phyloP scores from a whole-genome alignment of 2,329 filamentous ascomycete genomes.

The Xylaria sp. region DNA sequence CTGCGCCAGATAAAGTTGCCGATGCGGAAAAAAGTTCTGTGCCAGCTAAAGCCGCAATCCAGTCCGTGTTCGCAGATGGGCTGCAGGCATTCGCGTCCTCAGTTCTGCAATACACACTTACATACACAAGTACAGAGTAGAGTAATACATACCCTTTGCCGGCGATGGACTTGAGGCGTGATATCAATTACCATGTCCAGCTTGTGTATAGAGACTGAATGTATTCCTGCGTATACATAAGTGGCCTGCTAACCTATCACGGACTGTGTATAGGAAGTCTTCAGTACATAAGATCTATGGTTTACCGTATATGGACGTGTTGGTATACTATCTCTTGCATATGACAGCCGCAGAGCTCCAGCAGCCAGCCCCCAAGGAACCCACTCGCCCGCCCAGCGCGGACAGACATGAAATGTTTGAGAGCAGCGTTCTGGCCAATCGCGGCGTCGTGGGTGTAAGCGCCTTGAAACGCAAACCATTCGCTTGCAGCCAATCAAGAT shows the following conservation, averaged over 20 bases:
- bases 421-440: slow-evolving; percentile 10
- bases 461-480: slow-evolving; percentile 32
- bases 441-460: slow-evolving; percentile 21
- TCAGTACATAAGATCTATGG: too few relatives aligned
- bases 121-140: too few relatives aligned
- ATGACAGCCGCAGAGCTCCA: too few relatives aligned
- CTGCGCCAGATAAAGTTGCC: slow-evolving; percentile 15
- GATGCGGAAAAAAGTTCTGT: background rate
- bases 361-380: slow-evolving; percentile 5
- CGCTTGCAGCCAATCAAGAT: slow-evolving; percentile 27
- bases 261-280: too few relatives aligned
- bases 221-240: too few relatives aligned
- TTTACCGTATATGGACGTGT: too few relatives aligned
- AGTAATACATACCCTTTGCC: too few relatives aligned
- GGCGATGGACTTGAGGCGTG: too few relatives aligned
- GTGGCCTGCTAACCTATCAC: too few relatives aligned
- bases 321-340: background rate
- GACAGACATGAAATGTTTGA: slow-evolving; percentile 15
- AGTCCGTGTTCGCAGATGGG: slow-evolving; percentile 4
- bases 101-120: too few relatives aligned
- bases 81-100: slow-evolving; percentile 1
- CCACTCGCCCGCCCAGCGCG: background rate
- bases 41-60: background rate
- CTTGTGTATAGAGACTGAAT: too few relatives aligned
- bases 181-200: too few relatives aligned